Evolutionary conservation across 768 basidiomycete genomes (phyloP), one percentile per base, ranked within the genome.

Genomic region (Mycena sanguinolenta): DNA sequence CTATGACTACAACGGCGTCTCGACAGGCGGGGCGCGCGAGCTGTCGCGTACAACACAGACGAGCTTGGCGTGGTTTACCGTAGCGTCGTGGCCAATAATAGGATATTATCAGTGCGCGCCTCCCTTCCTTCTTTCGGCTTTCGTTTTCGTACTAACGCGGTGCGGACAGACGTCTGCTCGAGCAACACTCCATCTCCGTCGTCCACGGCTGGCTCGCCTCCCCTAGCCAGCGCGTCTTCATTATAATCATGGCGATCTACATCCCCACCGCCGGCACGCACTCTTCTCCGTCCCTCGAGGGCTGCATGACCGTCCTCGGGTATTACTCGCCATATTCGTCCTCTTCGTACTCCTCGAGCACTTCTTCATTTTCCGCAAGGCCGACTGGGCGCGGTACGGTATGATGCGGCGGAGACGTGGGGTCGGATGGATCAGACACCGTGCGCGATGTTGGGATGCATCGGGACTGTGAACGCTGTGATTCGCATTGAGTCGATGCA

Each of bases 261-360:
- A 83, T 86, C 66, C 79, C 82, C 57, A 80, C 72, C 65, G 84
- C 84, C 71, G 87, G 86, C 42, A 84, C 84, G 69, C 84, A 86
- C 73, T 83, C 55, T 90, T 90, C 76, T 86, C 88, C 66, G 63
- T 77, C 88, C 2, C 83, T 73, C 55, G 68, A 73, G 57, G 32
- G 70, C 65, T 73, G 70, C 17, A 73, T 90, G 59, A 87, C 87
- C 52, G 78, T 90, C 34, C 85, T 91, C 66, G 83, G 84, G 46
- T 87, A 88, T 80, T 88, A 87, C 83, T 87, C 57, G 82, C 84
- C n/a, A 86, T 87, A 75, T 87, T 84, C 81, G 78, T 79, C 69
- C 77, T 78, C 44, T 82, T 88, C 73, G 79, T 88, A 36, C 74
- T 85, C 23, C 81, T 84, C 72, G 87, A 88, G 77, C 86, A 88